Percentiles rank a stretch among this genome's conserved stretches.
Evolutionary conservation across 2,329 filamentous ascomycete species (phyloP).

Genomic region (Claviceps paspali): DNA sequence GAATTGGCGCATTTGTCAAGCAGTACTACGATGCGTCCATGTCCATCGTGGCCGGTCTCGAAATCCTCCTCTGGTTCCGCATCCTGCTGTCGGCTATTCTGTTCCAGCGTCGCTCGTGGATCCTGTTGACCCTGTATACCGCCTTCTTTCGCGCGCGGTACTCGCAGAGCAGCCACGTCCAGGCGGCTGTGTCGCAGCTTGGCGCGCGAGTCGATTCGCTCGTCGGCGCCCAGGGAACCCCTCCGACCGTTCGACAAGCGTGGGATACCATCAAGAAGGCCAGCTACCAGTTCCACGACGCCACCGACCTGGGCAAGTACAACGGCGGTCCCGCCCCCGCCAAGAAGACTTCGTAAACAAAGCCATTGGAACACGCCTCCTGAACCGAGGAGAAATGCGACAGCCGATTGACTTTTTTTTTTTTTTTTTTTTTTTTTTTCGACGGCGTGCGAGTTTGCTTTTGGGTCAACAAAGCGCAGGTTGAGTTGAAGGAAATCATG

Average conservation of each 20-base stretch:
- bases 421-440: too few relatives aligned
- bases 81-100: constrained; percentile 66
- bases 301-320: constrained; percentile 67
- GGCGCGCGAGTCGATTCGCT: constrained; percentile 65
- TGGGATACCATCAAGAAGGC: constrained; percentile 69
- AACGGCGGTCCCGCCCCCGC: constrained; percentile 39
- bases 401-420: background rate
- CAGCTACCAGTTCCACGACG: constrained; percentile 59
- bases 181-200: constrained; percentile 59
- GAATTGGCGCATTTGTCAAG: constrained; percentile 89
- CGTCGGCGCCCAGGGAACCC: constrained; percentile 73
- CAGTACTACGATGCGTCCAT: constrained; percentile 95
- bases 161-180: constrained; percentile 84
- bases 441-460: too few relatives aligned
- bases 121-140: constrained; percentile 73
- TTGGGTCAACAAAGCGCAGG: too few relatives aligned
- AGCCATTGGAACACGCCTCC: too few relatives aligned
- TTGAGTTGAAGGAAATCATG: too few relatives aligned
- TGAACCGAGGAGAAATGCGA: too few relatives aligned
- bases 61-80: constrained; percentile 77
- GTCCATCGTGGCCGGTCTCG: constrained; percentile 77
- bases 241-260: constrained; percentile 59
- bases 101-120: constrained; percentile 84
- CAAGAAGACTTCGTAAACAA: constrained; percentile 27
- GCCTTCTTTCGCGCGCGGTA: constrained; percentile 83